phyloP scores from a whole-genome alignment of 2,329 filamentous ascomycete species.

The Verticillium isaacii region DNA sequence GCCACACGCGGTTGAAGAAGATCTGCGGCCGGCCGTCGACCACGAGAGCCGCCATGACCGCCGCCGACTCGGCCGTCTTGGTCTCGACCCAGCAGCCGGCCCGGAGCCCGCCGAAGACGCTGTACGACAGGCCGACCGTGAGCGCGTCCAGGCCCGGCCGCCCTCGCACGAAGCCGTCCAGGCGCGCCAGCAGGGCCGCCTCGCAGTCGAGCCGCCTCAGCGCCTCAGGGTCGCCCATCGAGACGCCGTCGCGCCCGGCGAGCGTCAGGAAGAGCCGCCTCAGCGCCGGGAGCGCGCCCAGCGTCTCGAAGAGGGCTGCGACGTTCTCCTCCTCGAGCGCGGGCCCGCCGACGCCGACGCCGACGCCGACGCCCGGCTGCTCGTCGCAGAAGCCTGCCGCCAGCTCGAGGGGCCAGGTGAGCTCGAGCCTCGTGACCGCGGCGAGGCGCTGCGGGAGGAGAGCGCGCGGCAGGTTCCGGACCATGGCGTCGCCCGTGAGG shows the following conservation, averaged over 20 bases:
- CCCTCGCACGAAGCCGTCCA: background rate
- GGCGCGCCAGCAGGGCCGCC: background rate
- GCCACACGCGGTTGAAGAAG: no score
- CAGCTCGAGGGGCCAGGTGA: conserved; percentile 18
- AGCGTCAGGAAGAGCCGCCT: background rate
- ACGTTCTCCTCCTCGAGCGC: background rate
- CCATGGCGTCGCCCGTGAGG: conserved; percentile 14
- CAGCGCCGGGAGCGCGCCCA: background rate
- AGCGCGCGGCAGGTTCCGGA: conserved; percentile 11
- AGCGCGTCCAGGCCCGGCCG: background rate
- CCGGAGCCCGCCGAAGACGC: background rate
- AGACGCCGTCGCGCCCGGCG: background rate
- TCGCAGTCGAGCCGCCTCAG: background rate
- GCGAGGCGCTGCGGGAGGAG: conserved; percentile 16
- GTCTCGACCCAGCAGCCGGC: background rate
- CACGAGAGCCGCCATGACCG: no score
- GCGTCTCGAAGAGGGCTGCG: background rate
- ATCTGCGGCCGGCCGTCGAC: no score
- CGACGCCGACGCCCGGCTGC: no score
- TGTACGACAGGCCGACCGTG: background rate
- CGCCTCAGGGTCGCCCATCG: background rate
- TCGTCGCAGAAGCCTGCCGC: background rate
- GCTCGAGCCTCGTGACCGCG: conserved; percentile 17
- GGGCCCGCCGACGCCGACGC: no score
- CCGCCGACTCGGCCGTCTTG: background rate